A percentile compares a stretch with the other conserved stretches of the same genome.
phyloP scores from a whole-genome alignment of 257 asterid genomes.

The Solanum chiquidenum region DNA sequence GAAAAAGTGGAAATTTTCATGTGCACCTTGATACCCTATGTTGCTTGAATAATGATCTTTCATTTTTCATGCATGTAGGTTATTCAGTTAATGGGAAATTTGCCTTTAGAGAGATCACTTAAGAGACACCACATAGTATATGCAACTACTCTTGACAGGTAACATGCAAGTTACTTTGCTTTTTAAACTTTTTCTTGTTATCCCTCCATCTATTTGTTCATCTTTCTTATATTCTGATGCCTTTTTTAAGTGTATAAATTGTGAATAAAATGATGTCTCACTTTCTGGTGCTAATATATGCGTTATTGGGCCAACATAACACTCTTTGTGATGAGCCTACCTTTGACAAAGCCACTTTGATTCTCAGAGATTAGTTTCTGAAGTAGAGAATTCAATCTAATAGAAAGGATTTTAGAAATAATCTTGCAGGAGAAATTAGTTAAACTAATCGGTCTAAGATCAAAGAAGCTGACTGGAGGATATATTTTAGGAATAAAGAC shows the following conservation, averaged over 20 bases:
- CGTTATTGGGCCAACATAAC: neutral
- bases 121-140: neutral
- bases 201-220: neutral
- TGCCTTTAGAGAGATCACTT: neutral
- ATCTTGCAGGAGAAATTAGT: no score
- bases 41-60: neutral
- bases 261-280: no score
- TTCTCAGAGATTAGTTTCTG: no score
- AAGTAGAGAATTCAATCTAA: no score
- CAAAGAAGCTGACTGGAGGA: no score
- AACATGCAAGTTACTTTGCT: neutral
- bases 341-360: no score
- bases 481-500: no score
- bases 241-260: neutral
- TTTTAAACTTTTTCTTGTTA: neutral
- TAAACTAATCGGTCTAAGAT: no score
- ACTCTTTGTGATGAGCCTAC: neutral
- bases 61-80: neutral
- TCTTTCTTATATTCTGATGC: neutral
- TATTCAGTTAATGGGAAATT: neutral
- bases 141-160: neutral
- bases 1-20: neutral
- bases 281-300: no score
- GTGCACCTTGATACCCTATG: neutral
- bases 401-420: no score